These are phyloP conservation scores for Botryobasidium botryosum DNA, from an alignment of 768 basidiomycete species.

Conservation along the genomic window DNA sequence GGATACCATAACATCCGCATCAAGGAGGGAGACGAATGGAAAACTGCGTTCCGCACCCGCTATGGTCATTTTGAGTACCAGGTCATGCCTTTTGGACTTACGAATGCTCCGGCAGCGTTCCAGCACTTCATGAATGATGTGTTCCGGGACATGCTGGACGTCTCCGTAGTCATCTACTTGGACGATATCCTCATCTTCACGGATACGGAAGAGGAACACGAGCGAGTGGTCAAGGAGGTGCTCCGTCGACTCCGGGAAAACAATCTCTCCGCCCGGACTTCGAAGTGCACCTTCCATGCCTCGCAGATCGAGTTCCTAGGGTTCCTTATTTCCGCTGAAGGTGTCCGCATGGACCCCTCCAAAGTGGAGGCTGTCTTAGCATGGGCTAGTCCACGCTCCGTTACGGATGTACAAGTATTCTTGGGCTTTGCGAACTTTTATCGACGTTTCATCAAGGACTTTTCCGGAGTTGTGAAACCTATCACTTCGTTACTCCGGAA, in stretches of 20 bases:
- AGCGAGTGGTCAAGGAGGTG: slow-evolving; percentile 8
- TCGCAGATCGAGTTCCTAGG: slow-evolving; percentile 14
- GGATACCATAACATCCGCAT: slow-evolving; percentile 16
- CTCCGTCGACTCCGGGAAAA: slow-evolving; percentile 10
- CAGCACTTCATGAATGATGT: slow-evolving; percentile 14
- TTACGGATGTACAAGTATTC: slow-evolving; percentile 13
- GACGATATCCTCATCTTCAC: slow-evolving; percentile 16
- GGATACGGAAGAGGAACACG: slow-evolving; percentile 10
- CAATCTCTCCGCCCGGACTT: slow-evolving; percentile 10
- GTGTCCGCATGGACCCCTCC: slow-evolving; percentile 3
- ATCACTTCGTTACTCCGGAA: not conserved
- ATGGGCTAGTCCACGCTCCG: slow-evolving; percentile 11
- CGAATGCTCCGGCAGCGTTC: slow-evolving; percentile 15
- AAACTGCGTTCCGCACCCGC: slow-evolving; percentile 21
- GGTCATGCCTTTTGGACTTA: slow-evolving; percentile 16
- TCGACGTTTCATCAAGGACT: slow-evolving; percentile 14
- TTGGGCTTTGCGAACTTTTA: slow-evolving; percentile 17
- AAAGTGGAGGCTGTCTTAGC: slow-evolving; percentile 2
- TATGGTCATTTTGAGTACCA: slow-evolving; percentile 13
- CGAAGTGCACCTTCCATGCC: slow-evolving; percentile 14
- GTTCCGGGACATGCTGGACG: slow-evolving; percentile 12
- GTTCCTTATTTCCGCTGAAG: not conserved
- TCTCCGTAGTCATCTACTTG: slow-evolving; percentile 10
- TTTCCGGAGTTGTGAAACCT: slow-evolving; percentile 11
- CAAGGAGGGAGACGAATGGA: slow-evolving; percentile 17